phyloP scores from a whole-genome alignment of 305 asterid genomes.

The Fraxinus sp. region DNA sequence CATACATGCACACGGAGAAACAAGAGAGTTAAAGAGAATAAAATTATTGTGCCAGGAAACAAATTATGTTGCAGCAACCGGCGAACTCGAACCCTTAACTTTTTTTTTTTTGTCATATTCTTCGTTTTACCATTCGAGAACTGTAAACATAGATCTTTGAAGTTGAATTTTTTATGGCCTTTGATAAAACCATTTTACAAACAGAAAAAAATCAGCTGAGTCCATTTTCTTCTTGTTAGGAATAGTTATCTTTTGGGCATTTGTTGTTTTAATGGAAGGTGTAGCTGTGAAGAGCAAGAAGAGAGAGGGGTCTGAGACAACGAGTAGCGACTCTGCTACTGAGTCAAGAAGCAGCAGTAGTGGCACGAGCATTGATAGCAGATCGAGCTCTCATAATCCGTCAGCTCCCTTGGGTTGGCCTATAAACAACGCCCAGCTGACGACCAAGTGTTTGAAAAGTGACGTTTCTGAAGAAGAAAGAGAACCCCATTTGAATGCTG shows the following conservation, averaged over 20 bases:
- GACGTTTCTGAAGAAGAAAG: slow-evolving; percentile 30
- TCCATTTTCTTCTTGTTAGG: slow-evolving; percentile 10
- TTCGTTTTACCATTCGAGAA: background rate
- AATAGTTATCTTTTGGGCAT: background rate
- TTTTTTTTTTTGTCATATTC: background rate
- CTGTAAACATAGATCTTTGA: slow-evolving; percentile 24
- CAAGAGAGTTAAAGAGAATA: slow-evolving; percentile 36
- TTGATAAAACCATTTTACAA: slow-evolving; percentile 24
- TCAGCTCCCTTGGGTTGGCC: slow-evolving; percentile 65
- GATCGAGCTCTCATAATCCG: slow-evolving; percentile 49
- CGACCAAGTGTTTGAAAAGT: slow-evolving; percentile 30
- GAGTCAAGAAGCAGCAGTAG: slow-evolving; percentile 47
- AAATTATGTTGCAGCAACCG: background rate
- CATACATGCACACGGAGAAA: slow-evolving; percentile 9
- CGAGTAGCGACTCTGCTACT: slow-evolving; percentile 38
- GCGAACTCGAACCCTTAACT: slow-evolving; percentile 18
- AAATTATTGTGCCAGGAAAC: slow-evolving; percentile 19
- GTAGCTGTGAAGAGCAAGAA: slow-evolving; percentile 22
- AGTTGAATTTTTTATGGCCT: slow-evolving; percentile 28
- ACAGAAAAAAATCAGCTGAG: slow-evolving; percentile 10
- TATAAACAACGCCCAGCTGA: slow-evolving; percentile 39
- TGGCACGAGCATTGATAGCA: slow-evolving; percentile 39
- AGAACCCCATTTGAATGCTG: slow-evolving; percentile 30
- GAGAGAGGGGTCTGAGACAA: slow-evolving; percentile 32
- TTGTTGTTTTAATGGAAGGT: slow-evolving; percentile 26